Base-by-base conservation (phyloP, 2,329 filamentous ascomycete species). In the Apiospora sp. region DNA sequence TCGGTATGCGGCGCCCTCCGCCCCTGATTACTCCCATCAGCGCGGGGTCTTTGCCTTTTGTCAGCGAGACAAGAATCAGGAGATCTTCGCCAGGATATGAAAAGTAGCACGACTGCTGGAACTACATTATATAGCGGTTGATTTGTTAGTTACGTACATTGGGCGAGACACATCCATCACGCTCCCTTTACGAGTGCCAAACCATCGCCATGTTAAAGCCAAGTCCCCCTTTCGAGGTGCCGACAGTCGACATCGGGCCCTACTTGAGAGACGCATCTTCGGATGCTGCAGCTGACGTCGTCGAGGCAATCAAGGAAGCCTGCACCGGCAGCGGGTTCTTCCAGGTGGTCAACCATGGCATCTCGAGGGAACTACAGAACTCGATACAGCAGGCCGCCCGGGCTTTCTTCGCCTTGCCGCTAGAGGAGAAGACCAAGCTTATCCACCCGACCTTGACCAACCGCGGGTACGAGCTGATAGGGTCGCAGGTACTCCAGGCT, bases 251-350 rank as follows among this genome's bases (percentile, higher is more conserved):
- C 70, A 79, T 82, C 44, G 75, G 75, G 19, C 78, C 80, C 48
- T 83, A 80, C 72, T 76, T 82, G 68, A 68, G 75, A 37, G 78
- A 81, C 69, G 77, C 80, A 22, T 67, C 71, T 0, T 80, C 79
- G 34, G 74, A 75, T 43, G 78, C 74, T 10, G 75, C 79, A 12
- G 76, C 74, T 27, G 70, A 71, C 34, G 76, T 82, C 13, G 76
- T 82, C n/a, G 75, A 77, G 7, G 76, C 80, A 43, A 79, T 82
- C 8, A 77, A 78, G 10, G 72, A 75, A 22, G 81, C 80, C 3
- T 82, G 80, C 75, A 82, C 78, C 7, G 83, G 80, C 75, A 87
- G 81, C 46, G 87, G 87, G 4, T 89, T 89, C 79, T 88, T 89
- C 79, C 86, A 88, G 75, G 83, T 90, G 69, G 81, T 82, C 10